phyloP scores from a whole-genome alignment of 2,329 filamentous ascomycete genomes.

The Decorospora gaudefroyi region DNA sequence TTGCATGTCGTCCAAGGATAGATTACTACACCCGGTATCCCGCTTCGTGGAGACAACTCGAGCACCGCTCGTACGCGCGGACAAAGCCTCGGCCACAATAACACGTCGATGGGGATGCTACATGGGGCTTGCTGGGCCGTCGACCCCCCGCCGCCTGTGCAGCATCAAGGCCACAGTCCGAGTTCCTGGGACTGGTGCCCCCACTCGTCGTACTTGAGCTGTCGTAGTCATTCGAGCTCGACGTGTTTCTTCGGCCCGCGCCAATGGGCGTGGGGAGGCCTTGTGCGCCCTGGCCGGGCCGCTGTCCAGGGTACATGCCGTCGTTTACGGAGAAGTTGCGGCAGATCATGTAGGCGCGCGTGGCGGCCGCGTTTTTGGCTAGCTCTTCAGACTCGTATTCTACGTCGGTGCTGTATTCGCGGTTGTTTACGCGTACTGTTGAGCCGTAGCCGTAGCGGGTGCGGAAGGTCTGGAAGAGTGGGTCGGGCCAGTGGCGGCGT shows the following conservation, averaged over 20 bases:
- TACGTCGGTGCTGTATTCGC: constrained; percentile 91
- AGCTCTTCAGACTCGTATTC: constrained; percentile 80
- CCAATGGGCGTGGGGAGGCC: constrained; percentile 68
- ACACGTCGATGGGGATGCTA: constrained; percentile 37
- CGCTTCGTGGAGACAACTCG: constrained; percentile 49
- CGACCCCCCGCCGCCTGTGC: constrained; percentile 24
- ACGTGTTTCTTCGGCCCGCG: constrained; percentile 58
- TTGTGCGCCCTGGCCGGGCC: constrained; percentile 62
- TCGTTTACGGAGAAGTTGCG: constrained; percentile 97
- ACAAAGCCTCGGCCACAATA: constrained; percentile 48
- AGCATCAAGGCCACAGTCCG: constrained; percentile 52
- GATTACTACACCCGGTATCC: constrained; percentile 40
- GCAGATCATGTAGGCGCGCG: constrained; percentile 96
- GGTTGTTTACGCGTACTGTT: constrained; percentile 91
- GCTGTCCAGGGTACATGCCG: constrained; percentile 72
- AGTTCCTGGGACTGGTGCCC: constrained; percentile 59
- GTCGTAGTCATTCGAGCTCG: constrained; percentile 56
- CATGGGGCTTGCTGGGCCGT: constrained; percentile 44
- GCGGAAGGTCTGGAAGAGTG: constrained; percentile 81
- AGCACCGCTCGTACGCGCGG: constrained; percentile 51
- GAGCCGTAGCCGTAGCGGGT: constrained; percentile 79
- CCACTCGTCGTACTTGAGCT: constrained; percentile 58
- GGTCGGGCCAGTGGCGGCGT: constrained; percentile 90
- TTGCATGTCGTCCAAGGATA: neutral
- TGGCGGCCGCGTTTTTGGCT: constrained; percentile 90